These are phyloP conservation scores for Fusarium sp. DNA, from an alignment of 2,329 filamentous ascomycete species.

Conservation along the genomic window DNA sequence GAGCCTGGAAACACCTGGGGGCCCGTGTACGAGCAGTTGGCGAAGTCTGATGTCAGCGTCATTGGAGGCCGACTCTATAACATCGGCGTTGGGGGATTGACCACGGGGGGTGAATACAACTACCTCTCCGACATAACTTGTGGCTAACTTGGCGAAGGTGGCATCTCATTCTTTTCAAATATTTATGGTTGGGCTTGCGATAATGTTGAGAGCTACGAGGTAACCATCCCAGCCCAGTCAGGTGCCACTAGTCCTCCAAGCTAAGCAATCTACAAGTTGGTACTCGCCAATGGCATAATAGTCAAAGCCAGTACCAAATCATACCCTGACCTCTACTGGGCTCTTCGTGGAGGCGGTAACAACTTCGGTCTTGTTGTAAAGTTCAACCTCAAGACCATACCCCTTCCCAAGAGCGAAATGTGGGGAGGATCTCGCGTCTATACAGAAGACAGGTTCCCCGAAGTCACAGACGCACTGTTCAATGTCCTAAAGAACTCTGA, in stretches of 20 bases:
- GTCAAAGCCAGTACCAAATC: constrained; percentile 7
- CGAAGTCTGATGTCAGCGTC: constrained; percentile 46
- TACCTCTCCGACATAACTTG: accelerated
- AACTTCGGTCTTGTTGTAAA: constrained; percentile 29
- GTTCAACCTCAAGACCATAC: constrained; percentile 22
- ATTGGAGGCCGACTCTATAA: constrained; percentile 51
- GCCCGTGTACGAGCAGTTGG: constrained; percentile 49
- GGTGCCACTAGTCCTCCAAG: not conserved
- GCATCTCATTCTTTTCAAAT: constrained; percentile 54
- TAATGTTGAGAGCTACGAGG: constrained; percentile 47
- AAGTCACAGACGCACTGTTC: constrained; percentile 45
- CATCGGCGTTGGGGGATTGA: constrained; percentile 54
- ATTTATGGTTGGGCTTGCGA: constrained; percentile 53
- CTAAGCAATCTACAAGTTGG: not conserved
- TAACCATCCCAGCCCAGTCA: not conserved
- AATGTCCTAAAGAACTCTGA: constrained; percentile 28
- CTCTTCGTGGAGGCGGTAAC: constrained; percentile 52
- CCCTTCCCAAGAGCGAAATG: constrained; percentile 13
- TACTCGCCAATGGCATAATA: constrained; percentile 21
- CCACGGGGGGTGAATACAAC: constrained; percentile 44
- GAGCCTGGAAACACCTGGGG: constrained; percentile 53
- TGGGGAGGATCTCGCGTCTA: constrained; percentile 44
- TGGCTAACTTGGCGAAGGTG: constrained; percentile 37
- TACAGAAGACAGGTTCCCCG: constrained; percentile 40
- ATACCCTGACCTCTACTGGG: constrained; percentile 54